phyloP scores from a whole-genome alignment of 352 stramenopile genomes.

The Nothophytophthora sp. region DNA sequence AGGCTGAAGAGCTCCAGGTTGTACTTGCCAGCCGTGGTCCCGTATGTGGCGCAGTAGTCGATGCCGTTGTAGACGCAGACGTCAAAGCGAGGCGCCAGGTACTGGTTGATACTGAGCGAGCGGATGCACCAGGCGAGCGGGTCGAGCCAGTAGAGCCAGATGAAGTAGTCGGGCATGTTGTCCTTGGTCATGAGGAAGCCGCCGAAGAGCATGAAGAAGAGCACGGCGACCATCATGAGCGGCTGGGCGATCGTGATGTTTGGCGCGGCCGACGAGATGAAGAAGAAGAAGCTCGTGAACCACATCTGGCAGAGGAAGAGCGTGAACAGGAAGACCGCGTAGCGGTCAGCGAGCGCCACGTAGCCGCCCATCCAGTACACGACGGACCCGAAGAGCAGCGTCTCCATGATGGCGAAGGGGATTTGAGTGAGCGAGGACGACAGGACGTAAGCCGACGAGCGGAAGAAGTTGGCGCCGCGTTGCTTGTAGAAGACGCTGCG shows the following conservation, averaged over 20 bases:
- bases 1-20: slow-evolving; percentile 50
- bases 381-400: slow-evolving; percentile 79
- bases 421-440: slow-evolving; percentile 47
- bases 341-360: slow-evolving; percentile 33
- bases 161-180: slow-evolving; percentile 59
- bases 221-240: slow-evolving; percentile 55
- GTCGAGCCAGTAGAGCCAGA: slow-evolving; percentile 83
- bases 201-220: slow-evolving; percentile 72
- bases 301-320: slow-evolving; percentile 70
- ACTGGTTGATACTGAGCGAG: slow-evolving; percentile 59
- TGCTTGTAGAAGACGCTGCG: slow-evolving; percentile 90
- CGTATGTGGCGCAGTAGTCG: slow-evolving; percentile 46
- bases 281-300: slow-evolving; percentile 77
- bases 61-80: slow-evolving; percentile 51
- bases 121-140: slow-evolving; percentile 69
- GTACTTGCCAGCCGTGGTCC: slow-evolving; percentile 36
- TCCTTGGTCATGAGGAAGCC: slow-evolving; percentile 64
- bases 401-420: slow-evolving; percentile 65
- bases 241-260: slow-evolving; percentile 63
- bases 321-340: slow-evolving; percentile 60
- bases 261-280: slow-evolving; percentile 45
- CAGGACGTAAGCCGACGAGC: slow-evolving; percentile 84
- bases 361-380: slow-evolving; percentile 91
- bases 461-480: slow-evolving; percentile 86
- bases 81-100: slow-evolving; percentile 37